Base-by-base conservation (phyloP, 169 alveolate genomes). In the Eimeria sp. region DNA sequence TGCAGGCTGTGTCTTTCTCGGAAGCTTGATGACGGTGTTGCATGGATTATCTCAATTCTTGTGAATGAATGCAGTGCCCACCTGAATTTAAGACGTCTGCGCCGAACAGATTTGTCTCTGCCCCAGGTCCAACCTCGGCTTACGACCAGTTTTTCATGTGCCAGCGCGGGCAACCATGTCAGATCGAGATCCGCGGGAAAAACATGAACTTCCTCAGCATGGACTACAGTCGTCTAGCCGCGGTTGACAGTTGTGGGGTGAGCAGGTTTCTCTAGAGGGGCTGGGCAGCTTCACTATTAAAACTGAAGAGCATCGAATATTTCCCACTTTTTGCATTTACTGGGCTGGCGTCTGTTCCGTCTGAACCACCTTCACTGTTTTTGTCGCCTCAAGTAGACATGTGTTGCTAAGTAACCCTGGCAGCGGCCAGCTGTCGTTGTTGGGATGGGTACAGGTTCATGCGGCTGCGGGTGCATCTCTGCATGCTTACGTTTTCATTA, bases 201-300 rank as follows among this genome's bases (percentile, higher is more conserved):
- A 58, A 85, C 27, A 85, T 85, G 91, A 71, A 62, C 54, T 85
- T 85, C 37, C 82, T 85, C 58, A 85, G 91, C 78, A 85, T 85
- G 91, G 58, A 85, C 80, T 85, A 33, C 78, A 62, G 91, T 40
- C 91, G 91, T 37, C 80, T 85, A 40, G 91, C 91, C 3, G 91
- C 91, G 46, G 82, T 85, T 25, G 91, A 85, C 64, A 40, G 64
- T 37, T 85, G 91, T 62, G 91, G 91, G 91, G 91, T 85, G 66
- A 58, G 91, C 46, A 82, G 33, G 40, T 27, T 37, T 27, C 78
- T 23, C 37, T 30, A 54, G 72, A 54, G 72, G 62, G 43, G n/a
- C 43, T 77, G 66, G 20, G 23, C 87, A 46, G 80, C 54, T 30
- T 71, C 80, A 71, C 0, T 8, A 71, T 52, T 71, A 18, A 11